These are phyloP conservation scores for Epithemia pelagica DNA, from an alignment of 108 stramenopile species.

Conservation along the genomic window DNA sequence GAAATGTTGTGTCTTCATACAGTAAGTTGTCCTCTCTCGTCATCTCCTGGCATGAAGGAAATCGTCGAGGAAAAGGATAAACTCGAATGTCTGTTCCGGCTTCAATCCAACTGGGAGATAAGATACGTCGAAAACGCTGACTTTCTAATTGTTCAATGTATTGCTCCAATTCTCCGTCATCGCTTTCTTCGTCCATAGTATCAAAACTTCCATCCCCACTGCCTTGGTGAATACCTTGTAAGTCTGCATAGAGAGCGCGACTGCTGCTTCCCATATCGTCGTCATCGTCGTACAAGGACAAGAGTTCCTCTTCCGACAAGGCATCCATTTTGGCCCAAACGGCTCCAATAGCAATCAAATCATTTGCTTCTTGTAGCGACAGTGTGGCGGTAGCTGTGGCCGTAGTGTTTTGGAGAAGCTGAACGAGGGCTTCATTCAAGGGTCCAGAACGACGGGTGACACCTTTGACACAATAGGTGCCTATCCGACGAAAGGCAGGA, in stretches of 20 bases:
- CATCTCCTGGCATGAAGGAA: constrained; percentile 71
- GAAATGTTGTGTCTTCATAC: constrained; percentile 84
- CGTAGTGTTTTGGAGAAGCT: constrained; percentile 18
- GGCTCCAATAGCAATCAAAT: constrained; percentile 72
- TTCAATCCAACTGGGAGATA: constrained; percentile 50
- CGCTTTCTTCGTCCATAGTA: constrained; percentile 16
- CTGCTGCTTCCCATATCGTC: constrained; percentile 1
- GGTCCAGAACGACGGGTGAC: constrained; percentile 55
- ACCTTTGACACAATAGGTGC: constrained; percentile 52
- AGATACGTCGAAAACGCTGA: constrained; percentile 63
- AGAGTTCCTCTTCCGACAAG: constrained; percentile 60
- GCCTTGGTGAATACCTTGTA: constrained; percentile 52
- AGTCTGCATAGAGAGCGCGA: constrained; percentile 32
- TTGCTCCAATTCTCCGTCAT: constrained; percentile 45
- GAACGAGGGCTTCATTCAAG: constrained; percentile 69
- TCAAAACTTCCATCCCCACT: constrained; percentile 16
- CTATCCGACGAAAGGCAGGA: background rate
- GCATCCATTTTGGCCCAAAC: constrained; percentile 82
- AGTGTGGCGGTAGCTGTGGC: constrained; percentile 20
- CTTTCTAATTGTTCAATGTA: constrained; percentile 60
- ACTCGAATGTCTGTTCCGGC: constrained; percentile 78
- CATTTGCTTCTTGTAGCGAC: constrained; percentile 57
- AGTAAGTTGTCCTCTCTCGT: constrained; percentile 29
- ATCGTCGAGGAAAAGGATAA: constrained; percentile 74
- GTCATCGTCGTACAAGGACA: constrained; percentile 55